Evolutionary conservation across 73 alveolate genomes (phyloP).

Genomic region (Loxodes magnus): DNA sequence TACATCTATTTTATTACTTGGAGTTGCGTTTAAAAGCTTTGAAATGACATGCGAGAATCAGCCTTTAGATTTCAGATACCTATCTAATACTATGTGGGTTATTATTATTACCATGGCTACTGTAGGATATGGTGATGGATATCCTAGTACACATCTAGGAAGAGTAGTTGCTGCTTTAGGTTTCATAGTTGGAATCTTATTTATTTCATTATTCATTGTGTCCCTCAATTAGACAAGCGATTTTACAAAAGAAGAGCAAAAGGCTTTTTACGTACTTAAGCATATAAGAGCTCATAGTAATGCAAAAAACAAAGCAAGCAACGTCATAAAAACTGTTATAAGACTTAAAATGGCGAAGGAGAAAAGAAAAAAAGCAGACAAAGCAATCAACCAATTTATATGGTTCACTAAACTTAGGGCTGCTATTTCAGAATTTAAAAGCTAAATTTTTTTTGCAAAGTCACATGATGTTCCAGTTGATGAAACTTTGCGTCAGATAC

Average conservation of each 20-base stretch:
- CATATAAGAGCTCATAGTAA: neutral
- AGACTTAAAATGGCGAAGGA: neutral
- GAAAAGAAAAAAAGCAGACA: no score
- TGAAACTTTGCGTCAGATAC: no score
- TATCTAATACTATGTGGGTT: neutral
- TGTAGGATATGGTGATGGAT: slow-evolving; percentile 6
- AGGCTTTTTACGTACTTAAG: neutral
- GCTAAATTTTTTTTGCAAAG: no score
- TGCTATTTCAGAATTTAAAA: no score
- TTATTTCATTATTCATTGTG: neutral
- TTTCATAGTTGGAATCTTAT: neutral
- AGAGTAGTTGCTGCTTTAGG: neutral
- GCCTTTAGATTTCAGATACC: neutral
- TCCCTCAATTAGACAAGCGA: neutral
- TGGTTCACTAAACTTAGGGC: no score
- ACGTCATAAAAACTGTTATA: neutral
- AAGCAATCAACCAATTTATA: no score
- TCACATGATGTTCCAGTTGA: no score
- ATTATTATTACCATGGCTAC: slow-evolving; percentile 4
- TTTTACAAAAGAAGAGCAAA: neutral
- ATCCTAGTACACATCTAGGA: neutral
- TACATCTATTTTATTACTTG: neutral
- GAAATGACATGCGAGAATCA: neutral
- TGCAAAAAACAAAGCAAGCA: neutral
- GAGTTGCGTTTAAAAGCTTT: neutral